A percentile compares a stretch with the other conserved stretches of the same genome.
Conservation (phyloP, 768 basidiomycete genomes). For the Plicaturopsis crispa region DNA sequence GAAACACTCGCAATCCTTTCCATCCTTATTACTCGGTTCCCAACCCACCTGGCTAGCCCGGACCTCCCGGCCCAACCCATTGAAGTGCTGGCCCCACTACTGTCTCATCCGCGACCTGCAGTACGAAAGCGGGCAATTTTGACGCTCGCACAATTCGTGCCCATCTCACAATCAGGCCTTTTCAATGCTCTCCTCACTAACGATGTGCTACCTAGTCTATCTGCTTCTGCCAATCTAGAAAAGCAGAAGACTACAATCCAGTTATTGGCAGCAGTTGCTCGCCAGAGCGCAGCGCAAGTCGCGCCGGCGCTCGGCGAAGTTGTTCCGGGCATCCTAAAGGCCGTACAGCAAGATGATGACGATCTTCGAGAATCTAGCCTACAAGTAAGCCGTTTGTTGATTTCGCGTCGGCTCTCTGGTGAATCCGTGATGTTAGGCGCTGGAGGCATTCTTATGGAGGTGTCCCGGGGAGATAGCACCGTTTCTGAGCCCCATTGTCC, state of each 20-base stretch:
- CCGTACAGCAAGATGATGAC: constrained; percentile 69
- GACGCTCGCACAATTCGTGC: constrained; percentile 79
- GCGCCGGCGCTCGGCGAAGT: constrained; percentile 52
- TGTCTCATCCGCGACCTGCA: constrained; percentile 71
- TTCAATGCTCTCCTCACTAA: constrained; percentile 54
- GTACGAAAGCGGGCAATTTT: constrained; percentile 91
- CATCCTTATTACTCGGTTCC: constrained; percentile 83
- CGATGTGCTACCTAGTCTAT: constrained; percentile 55
- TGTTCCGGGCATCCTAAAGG: constrained; percentile 64
- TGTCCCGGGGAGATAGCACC: constrained; percentile 79
- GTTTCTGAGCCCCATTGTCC: constrained; percentile 61
- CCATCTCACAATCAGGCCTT: constrained; percentile 54
- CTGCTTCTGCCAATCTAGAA: constrained; percentile 44
- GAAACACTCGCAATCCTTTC: constrained; percentile 83
- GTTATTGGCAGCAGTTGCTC: constrained; percentile 72
- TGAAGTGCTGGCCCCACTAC: constrained; percentile 58
- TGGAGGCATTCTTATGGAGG: constrained; percentile 78
- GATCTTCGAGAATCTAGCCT: constrained; percentile 76
- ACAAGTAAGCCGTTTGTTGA: constrained; percentile 41
- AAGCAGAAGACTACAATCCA: constrained; percentile 74
- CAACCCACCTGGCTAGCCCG: constrained; percentile 51
- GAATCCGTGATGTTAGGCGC: constrained; percentile 40
- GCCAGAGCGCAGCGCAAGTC: constrained; percentile 63
- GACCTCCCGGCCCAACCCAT: constrained; percentile 53
- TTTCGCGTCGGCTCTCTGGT: constrained; percentile 2